Evolutionary conservation across 352 stramenopile species (phyloP).

Genomic region (Phytophthora hybrid): DNA sequence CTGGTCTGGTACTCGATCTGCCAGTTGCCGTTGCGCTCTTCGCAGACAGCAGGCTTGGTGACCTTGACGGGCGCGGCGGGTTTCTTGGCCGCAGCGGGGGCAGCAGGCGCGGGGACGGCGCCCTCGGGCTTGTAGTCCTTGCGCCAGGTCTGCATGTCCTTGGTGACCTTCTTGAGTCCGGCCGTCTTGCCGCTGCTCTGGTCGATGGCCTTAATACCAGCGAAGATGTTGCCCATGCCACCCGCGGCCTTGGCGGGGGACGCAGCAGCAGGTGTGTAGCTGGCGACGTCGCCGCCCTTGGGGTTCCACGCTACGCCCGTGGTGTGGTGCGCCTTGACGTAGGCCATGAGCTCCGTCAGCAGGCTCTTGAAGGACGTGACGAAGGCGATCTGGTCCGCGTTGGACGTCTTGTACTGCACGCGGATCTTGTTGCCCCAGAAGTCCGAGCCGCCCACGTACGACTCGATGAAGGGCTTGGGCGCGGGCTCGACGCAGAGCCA

Average conservation of each 20-base stretch:
- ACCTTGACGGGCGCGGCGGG: constrained; percentile 49
- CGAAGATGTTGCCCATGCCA: constrained; percentile 88
- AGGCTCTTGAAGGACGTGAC: constrained; percentile 95
- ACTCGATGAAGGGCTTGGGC: constrained; percentile 96
- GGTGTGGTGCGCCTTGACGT: constrained; percentile 96
- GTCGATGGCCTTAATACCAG: constrained; percentile 87
- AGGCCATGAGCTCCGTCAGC: constrained; percentile 91
- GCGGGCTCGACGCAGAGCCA: constrained; percentile 86
- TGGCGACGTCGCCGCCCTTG: constrained; percentile 63
- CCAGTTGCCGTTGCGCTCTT: constrained; percentile 97
- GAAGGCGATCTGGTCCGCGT: constrained; percentile 93
- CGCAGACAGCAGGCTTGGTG: constrained; percentile 63
- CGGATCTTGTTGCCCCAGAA: constrained; percentile 99
- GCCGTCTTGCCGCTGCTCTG: constrained; percentile 93
- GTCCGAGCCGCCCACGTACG: constrained; percentile 94
- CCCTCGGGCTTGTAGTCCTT: constrained; percentile 92
- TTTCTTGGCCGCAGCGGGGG: constrained; percentile 34
- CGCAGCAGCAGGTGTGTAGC: constrained; percentile 49
- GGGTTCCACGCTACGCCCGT: constrained; percentile 96
- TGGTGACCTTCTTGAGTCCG: constrained; percentile 96
- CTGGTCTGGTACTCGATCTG: constrained; percentile 96
- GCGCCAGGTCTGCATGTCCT: constrained; percentile 98
- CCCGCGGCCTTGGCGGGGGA: constrained; percentile 42
- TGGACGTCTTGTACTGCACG: constrained; percentile 95
- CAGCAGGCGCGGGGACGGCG: constrained; percentile 28